Percentiles rank a stretch among this genome's conserved stretches.
These are phyloP conservation scores for Fusarium sp. DNA, from an alignment of 2,329 filamentous ascomycete genomes.

Conservation along the genomic window DNA sequence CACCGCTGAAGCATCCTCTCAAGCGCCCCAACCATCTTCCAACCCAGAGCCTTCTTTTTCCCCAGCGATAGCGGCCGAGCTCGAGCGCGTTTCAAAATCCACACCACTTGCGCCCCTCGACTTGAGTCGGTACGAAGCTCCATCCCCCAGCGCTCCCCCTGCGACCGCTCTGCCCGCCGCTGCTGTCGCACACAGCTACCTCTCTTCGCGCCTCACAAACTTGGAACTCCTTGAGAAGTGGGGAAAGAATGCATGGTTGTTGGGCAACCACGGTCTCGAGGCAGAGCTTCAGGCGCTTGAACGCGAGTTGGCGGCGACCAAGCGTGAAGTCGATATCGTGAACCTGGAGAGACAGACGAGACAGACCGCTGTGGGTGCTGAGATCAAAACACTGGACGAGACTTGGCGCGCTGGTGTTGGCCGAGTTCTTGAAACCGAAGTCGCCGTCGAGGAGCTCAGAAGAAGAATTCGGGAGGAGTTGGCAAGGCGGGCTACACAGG, in stretches of 20 bases:
- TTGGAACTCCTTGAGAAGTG: constrained; percentile 81
- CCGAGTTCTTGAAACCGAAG: constrained; percentile 85
- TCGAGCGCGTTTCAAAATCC: constrained; percentile 69
- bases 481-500: constrained; percentile 50
- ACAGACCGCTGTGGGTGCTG: constrained; percentile 78
- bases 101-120: constrained; percentile 69
- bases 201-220: constrained; percentile 63
- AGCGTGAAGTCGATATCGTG: constrained; percentile 77
- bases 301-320: constrained; percentile 76
- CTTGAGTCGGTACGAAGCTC: constrained; percentile 83
- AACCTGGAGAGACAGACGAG: constrained; percentile 75
- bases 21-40: constrained; percentile 65
- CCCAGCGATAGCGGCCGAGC: constrained; percentile 74
- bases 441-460: constrained; percentile 80
- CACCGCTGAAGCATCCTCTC: constrained; percentile 68
- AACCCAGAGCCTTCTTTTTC: constrained; percentile 69
- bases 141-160: constrained; percentile 55
- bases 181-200: constrained; percentile 64
- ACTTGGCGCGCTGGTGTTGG: constrained; percentile 84
- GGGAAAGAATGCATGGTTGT: constrained; percentile 92
- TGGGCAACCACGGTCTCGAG: constrained; percentile 85
- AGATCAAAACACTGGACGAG: constrained; percentile 80
- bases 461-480: constrained; percentile 74
- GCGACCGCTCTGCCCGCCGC: constrained; percentile 72
- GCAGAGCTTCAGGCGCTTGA: constrained; percentile 74